phyloP scores from a whole-genome alignment of 139 green algal species.

The Penium margaritaceum region DNA sequence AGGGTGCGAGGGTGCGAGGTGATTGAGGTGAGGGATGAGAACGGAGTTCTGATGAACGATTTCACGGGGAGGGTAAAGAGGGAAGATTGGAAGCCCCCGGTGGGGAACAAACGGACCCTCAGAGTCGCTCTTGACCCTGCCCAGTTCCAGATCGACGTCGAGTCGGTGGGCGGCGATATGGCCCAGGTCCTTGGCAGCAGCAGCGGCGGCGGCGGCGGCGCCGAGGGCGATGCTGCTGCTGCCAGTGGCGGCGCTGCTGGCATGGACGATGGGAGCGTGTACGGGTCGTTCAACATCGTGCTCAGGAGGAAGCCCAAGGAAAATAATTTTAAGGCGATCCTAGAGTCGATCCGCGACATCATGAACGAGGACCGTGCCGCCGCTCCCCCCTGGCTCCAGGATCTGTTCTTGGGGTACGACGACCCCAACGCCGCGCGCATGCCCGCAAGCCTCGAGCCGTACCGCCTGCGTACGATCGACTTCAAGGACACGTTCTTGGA shows the following conservation, averaged over 20 bases:
- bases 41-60: constrained; percentile 84
- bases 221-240: too few species aligned
- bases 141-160: constrained; percentile 86
- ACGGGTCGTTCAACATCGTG: constrained; percentile 83
- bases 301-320: constrained; percentile 84
- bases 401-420: constrained; percentile 95
- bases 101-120: constrained; percentile 68
- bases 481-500: constrained; percentile 96
- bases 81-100: constrained; percentile 60
- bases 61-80: constrained; percentile 69
- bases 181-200: too few species aligned
- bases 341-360: constrained; percentile 89
- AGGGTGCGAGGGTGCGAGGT: constrained; percentile 80
- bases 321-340: constrained; percentile 97
- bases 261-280: too few species aligned
- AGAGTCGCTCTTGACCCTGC: constrained; percentile 78
- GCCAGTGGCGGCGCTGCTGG: too few species aligned
- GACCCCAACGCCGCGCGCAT: constrained; percentile 67
- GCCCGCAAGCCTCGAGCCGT: constrained; percentile 13
- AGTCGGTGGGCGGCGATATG: constrained; percentile 17
- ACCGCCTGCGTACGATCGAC: constrained; percentile 70
- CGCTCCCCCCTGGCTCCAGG: constrained; percentile 84
- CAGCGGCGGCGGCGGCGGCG: not conserved
- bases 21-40: constrained; percentile 62
- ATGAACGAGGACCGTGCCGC: constrained; percentile 75